Conservation (phyloP, 345 rosid species). For the Balakata baccata region DNA sequence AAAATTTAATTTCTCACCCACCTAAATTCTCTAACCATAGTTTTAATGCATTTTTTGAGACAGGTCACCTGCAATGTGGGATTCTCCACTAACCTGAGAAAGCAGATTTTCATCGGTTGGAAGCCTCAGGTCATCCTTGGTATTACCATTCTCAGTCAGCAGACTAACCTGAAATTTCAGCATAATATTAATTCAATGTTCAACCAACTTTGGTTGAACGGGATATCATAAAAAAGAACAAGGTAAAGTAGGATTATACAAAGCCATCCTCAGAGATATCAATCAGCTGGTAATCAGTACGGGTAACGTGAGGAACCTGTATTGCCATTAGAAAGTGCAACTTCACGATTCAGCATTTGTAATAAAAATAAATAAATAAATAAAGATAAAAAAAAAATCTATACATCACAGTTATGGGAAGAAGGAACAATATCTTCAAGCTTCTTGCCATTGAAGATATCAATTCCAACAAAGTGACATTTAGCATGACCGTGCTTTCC, state of each 20-base stretch:
- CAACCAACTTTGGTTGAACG: neutral
- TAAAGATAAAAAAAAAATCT: neutral
- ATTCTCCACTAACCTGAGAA: slow-evolving; percentile 16
- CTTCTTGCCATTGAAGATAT: slow-evolving; percentile 34
- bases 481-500: slow-evolving; percentile 41
- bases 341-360: neutral
- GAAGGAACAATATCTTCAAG: slow-evolving; percentile 40
- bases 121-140: slow-evolving; percentile 35
- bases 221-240: neutral
- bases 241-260: slow-evolving; percentile 9
- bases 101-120: slow-evolving; percentile 34
- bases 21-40: neutral
- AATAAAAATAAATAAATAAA: neutral
- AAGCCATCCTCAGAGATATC: slow-evolving; percentile 38
- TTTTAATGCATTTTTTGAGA: no score
- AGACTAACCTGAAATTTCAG: slow-evolving; percentile 26
- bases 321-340: neutral
- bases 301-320: slow-evolving; percentile 36
- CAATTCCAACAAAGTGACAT: slow-evolving; percentile 36
- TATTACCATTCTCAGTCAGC: slow-evolving; percentile 34
- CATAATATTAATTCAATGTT: neutral
- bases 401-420: slow-evolving; percentile 40
- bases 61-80: no score
- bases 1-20: neutral
- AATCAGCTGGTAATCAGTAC: slow-evolving; percentile 34